Percentiles rank a stretch among this genome's conserved stretches.
Evolutionary conservation across 768 basidiomycete genomes (phyloP).

Genomic region (Porpolomopsis calyptriformis): DNA sequence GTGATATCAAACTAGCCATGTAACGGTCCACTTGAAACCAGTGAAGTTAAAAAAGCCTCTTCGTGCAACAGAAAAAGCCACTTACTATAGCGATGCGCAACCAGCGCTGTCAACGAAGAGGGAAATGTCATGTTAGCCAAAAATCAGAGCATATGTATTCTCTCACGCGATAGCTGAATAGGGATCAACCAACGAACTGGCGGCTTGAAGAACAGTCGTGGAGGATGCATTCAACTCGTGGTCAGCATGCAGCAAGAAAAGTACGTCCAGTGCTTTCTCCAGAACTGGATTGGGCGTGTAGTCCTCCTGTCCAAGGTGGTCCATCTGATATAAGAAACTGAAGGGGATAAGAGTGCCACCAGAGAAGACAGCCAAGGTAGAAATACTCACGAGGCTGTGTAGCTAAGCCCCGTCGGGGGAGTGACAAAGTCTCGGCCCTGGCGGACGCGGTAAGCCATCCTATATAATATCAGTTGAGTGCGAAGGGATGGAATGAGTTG

Average conservation of each 20-base stretch:
- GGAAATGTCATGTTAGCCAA: not conserved
- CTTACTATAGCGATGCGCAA: constrained; percentile 80
- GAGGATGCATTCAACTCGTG: constrained; percentile 84
- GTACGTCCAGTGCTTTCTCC: constrained; percentile 75
- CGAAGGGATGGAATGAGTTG: not conserved
- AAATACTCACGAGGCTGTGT: constrained; percentile 63
- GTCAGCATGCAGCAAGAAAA: constrained; percentile 84
- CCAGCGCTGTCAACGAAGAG: constrained; percentile 44
- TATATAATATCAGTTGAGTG: constrained; percentile 18
- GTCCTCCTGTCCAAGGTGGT: constrained; percentile 61
- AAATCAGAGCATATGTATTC: not conserved
- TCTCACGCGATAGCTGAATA: constrained; percentile 74
- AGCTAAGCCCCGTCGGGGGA: constrained; percentile 73
- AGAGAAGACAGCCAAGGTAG: not conserved
- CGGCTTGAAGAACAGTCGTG: constrained; percentile 82
- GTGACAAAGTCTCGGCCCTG: constrained; percentile 83
- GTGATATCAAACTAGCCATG: constrained; percentile 34
- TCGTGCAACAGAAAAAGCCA: constrained; percentile 11
- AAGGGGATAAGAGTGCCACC: not conserved
- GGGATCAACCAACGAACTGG: constrained; percentile 82
- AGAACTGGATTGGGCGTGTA: constrained; percentile 79
- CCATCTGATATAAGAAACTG: constrained; percentile 87
- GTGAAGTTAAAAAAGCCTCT: not conserved
- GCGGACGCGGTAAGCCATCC: constrained; percentile 88
- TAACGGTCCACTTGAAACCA: constrained; percentile 45